These are phyloP conservation scores for Kernera saxatilis DNA, from an alignment of 345 rosid species.

Conservation along the genomic window DNA sequence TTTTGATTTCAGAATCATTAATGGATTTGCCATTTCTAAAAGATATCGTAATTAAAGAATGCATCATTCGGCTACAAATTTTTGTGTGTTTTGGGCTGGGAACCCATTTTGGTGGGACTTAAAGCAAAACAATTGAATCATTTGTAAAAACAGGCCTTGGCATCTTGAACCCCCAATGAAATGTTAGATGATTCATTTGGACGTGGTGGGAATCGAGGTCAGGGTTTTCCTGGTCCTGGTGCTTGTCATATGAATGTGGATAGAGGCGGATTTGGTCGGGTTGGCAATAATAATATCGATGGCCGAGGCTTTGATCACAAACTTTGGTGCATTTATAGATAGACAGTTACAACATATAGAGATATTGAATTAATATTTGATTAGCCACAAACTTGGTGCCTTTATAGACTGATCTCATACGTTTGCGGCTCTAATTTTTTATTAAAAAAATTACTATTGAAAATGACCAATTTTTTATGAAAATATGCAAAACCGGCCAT, in stretches of 20 bases:
- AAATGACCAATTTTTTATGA: no score
- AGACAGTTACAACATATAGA: no score
- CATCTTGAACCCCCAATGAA: background rate
- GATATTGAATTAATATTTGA: no score
- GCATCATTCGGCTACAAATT: background rate
- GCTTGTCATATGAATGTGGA: conserved; percentile 40
- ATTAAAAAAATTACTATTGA: no score
- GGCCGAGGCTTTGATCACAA: conserved; percentile 63
- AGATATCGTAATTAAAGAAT: no score
- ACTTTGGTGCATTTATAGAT: no score
- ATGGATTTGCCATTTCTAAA: no score
- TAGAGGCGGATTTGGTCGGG: conserved; percentile 49
- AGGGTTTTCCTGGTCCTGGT: conserved; percentile 52
- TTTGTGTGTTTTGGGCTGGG: background rate
- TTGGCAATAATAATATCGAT: conserved; percentile 41
- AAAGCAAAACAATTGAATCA: background rate
- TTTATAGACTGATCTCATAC: no score
- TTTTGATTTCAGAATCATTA: background rate
- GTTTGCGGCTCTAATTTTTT: no score
- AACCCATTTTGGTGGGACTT: background rate
- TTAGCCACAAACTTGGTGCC: no score
- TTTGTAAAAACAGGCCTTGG: background rate
- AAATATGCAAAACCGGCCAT: no score
- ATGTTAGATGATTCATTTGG: conserved; percentile 38
- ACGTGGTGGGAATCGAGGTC: conserved; percentile 59